A percentile compares a stretch with the other conserved stretches of the same genome.
Conservation (phyloP, 148 eudicot genomes). For the Cornus controversa region DNA sequence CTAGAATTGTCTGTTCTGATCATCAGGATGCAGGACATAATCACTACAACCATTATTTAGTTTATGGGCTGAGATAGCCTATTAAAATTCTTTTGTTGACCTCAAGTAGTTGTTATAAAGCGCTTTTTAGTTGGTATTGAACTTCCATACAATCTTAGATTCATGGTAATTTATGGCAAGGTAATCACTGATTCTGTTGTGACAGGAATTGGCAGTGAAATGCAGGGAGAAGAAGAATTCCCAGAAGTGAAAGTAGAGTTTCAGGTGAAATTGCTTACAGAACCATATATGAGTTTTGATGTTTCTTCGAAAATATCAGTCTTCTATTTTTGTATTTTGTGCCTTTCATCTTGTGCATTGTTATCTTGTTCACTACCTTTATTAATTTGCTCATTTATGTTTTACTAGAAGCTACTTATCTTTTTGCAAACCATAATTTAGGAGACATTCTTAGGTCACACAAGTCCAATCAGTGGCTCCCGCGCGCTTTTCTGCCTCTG, state of each 20-base stretch:
- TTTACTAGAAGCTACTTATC: neutral
- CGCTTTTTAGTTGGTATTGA: neutral
- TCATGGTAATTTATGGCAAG: neutral
- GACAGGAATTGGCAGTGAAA: conserved; percentile 31
- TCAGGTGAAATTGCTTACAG: conserved; percentile 47
- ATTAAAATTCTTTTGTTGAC: neutral
- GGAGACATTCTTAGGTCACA: conserved; percentile 95
- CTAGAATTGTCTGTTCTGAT: too few relatives aligned
- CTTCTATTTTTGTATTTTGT: neutral
- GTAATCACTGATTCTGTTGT: conserved; percentile 4
- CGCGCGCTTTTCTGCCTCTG: conserved; percentile 96
- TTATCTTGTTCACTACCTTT: neutral
- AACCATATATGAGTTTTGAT: neutral
- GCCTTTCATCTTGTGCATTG: neutral
- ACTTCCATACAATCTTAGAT: neutral
- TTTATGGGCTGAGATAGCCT: neutral
- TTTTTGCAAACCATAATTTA: conserved; percentile 22
- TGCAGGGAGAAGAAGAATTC: conserved; percentile 65
- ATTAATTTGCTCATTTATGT: conserved; percentile 11
- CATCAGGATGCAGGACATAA: neutral
- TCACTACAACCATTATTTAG: neutral
- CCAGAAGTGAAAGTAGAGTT: conserved; percentile 84
- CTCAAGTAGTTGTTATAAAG: neutral
- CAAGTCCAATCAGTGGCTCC: conserved; percentile 86
- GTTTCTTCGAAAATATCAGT: neutral